A percentile compares a stretch with the other conserved stretches of the same genome.
Conservation (phyloP, 768 basidiomycete species). For the Kwoniella botswanensis region DNA sequence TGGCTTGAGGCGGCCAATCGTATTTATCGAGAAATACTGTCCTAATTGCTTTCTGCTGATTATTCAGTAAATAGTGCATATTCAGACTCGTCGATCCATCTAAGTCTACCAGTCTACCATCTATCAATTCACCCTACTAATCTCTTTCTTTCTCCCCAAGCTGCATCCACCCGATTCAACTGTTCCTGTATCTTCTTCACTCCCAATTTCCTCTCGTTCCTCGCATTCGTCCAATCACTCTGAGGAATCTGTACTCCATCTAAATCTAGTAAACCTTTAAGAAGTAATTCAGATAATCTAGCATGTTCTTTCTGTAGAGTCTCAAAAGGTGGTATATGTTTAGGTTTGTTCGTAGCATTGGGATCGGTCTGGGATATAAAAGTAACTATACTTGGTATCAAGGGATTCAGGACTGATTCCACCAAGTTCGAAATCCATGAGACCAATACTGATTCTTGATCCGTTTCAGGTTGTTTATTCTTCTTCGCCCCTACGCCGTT, state of each 20-base stretch:
- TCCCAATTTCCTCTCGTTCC: constrained; percentile 79
- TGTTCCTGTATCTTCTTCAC: constrained; percentile 83
- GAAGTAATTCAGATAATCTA: constrained; percentile 76
- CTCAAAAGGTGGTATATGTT: constrained; percentile 48
- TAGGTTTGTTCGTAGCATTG: constrained; percentile 39
- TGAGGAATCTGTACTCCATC: constrained; percentile 76
- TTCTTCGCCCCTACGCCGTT: constrained; percentile 36
- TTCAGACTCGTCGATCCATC: too few relatives aligned
- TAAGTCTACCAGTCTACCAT: too few relatives aligned
- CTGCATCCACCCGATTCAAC: constrained; percentile 77
- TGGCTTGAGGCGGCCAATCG: too few relatives aligned
- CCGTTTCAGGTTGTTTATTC: constrained; percentile 43
- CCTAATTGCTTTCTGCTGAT: too few relatives aligned
- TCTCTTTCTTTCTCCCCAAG: constrained; percentile 63
- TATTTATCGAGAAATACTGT: too few relatives aligned
- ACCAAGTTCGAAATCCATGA: constrained; percentile 41
- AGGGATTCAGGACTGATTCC: constrained; percentile 28
- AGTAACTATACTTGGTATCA: constrained; percentile 37
- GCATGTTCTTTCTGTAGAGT: constrained; percentile 62
- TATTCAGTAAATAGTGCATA: too few relatives aligned
- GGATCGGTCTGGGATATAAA: constrained; percentile 40
- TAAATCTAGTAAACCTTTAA: constrained; percentile 83
- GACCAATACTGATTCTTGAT: constrained; percentile 40
- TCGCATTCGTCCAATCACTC: constrained; percentile 75
- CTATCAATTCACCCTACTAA: neutral